Evolutionary conservation across 2,329 filamentous ascomycete genomes (phyloP), one percentile per base, ranked within the genome.

Genomic region (Calonectria pteridis): DNA sequence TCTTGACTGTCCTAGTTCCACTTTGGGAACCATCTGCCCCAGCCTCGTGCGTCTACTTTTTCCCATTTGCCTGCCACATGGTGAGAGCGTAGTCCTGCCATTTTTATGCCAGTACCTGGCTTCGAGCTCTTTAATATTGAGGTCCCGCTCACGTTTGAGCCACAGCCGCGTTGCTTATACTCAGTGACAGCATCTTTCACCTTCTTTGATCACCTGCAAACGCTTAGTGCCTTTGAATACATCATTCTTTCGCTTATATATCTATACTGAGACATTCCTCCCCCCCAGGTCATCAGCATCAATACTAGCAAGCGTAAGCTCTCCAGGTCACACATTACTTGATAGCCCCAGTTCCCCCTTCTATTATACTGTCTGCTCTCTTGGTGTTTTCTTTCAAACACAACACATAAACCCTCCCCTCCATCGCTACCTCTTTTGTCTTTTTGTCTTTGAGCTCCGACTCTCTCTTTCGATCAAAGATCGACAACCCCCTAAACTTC

Each of bases 121-220:
- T 33, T 43, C 63, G 40, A 58, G 33, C 33, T 31, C 59, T 74
- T 69, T 67, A 73, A 71, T 37, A 59, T 55, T 28, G 43, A 72
- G 67, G 46, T 68, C 63, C 66, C 62, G 59, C 62, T 64, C 68
- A 64, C 53, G 55, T 63, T 73, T n/a, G 59, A 64, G 49, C 55
- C 49, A 43, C 37, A 50, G 49, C 58, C 40, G 65, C 58, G 35
- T 53, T 69, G 29, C 35, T 49, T 51, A 64, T 65, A 50, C 66
- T 63, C 58, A 59, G 50, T 49, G 40, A 55, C 65, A 43, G 40
- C 20, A 29, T 62, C 69, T 75, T 26, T 50, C 37, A 65, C 33
- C 35, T 70, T 78, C 77, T 80, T 80, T 80, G 79, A 80, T 80
- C 79, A 80, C 77, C 79, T 80, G 79, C 77, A 78, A 78, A 74